Base-by-base conservation (phyloP, 108 stramenopile species). In the Chaetoceros tenuissimus region DNA sequence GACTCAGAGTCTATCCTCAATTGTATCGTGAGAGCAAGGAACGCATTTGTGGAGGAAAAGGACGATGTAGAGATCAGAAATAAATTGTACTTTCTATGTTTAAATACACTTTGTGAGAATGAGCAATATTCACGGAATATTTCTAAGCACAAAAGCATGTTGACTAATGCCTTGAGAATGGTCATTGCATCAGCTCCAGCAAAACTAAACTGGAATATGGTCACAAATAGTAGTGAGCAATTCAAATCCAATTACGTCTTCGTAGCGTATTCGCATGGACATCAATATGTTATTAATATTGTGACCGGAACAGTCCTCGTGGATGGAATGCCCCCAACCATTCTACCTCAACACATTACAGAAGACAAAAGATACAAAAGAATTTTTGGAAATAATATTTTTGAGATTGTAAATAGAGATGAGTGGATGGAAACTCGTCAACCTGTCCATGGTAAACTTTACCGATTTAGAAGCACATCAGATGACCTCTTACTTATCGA, bases 241-340 rank as follows among this genome's bases (percentile, higher is more conserved):
- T 31, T 30, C 13, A 21, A 2, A 7, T 18, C 2, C 3, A 31
- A 3, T 57, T 3, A n/a, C 28, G 20, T 29, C n/a, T 5, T 7
- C 29, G 64, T 28, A 17, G 26, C 2, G 48, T n/a, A 27, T 13
- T 10, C 24, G 28, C 51, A 54, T 8, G 64, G 68, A 18, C 52
- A 46, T 22, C 28, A 63, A 10, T 80, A 77, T 45, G 22, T 51
- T 31, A 63, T 80, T 31, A 74, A 79, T 44, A 13, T 77, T 19
- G 20, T 80, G 16, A 60, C 69, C 48, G 79, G 79, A n/a, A 64
- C 62, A 26, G 65, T 80, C 1, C 64, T 80, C 1, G 67, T 74
- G 18, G 53, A 80, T 55, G 75, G 79, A 26, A 34, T 66, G 44
- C 79, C 79, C 34, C 79, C 79, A 3, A 55, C 55, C 47, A 57